Conservation (phyloP, 1,284 basidiomycete species). For the Sporisorium graminicola region DNA sequence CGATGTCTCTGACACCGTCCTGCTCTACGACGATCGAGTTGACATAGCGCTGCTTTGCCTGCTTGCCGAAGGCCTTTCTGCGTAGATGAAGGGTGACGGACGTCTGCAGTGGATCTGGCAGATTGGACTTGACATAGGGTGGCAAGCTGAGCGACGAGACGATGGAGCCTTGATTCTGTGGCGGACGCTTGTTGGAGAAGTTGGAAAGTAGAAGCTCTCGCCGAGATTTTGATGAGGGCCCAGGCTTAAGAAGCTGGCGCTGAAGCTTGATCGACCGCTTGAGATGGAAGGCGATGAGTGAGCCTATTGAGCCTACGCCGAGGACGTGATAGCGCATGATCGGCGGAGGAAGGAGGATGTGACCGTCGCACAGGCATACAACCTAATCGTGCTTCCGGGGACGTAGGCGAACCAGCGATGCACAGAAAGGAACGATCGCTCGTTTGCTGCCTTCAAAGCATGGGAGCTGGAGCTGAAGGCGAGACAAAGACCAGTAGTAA, state of each 20-base stretch:
- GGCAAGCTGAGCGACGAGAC: constrained; percentile 49
- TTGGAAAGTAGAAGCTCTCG: constrained; percentile 40
- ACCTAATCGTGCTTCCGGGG: not conserved
- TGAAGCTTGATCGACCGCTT: constrained; percentile 51
- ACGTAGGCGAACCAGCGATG: not conserved
- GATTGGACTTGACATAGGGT: constrained; percentile 39
- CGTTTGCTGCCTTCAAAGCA: constrained; percentile 9
- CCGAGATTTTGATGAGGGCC: constrained; percentile 33
- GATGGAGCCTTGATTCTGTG: constrained; percentile 23
- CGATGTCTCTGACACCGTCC: constrained; percentile 48
- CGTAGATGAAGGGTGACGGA: constrained; percentile 60
- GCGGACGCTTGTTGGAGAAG: constrained; percentile 43
- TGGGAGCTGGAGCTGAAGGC: not conserved
- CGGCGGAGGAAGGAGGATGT: not conserved
- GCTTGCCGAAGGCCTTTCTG: constrained; percentile 29
- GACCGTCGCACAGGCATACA: not conserved
- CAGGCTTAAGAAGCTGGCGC: constrained; percentile 35
- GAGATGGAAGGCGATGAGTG: constrained; percentile 65
- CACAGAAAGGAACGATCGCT: too few relatives aligned
- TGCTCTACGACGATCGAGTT: constrained; percentile 54
- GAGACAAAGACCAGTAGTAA: not conserved
- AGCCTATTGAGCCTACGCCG: constrained; percentile 66
- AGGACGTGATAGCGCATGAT: constrained; percentile 67
- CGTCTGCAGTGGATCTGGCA: constrained; percentile 42
- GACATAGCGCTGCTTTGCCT: constrained; percentile 20